phyloP scores from a whole-genome alignment of 2,329 filamentous ascomycete species.

The Fusarium sp. region DNA sequence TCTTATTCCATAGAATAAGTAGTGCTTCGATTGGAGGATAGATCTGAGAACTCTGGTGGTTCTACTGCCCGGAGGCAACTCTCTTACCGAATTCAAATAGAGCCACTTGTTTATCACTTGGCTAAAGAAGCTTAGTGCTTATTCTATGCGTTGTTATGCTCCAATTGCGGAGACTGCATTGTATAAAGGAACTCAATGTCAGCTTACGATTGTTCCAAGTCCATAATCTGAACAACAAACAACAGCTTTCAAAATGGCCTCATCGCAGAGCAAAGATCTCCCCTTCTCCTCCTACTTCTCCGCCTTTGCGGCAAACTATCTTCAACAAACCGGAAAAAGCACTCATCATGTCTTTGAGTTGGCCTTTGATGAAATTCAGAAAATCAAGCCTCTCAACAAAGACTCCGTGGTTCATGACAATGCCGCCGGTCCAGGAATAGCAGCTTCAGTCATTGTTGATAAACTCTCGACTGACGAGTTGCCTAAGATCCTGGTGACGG shows the following conservation, averaged over 20 bases:
- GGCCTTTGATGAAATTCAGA: slow-evolving; percentile 29
- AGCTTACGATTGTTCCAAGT: background rate
- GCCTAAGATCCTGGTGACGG: slow-evolving; percentile 27
- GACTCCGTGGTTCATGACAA: slow-evolving; percentile 48
- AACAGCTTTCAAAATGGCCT: background rate
- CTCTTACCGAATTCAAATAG: too few species aligned
- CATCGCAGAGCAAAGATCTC: slow-evolving; percentile 21
- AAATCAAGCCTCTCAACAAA: slow-evolving; percentile 30
- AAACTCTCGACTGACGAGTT: background rate
- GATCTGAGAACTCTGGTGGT: too few species aligned
- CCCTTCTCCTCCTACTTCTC: slow-evolving; percentile 41
- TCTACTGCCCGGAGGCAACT: too few species aligned
- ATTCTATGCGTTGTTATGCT: background rate
- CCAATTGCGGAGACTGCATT: background rate
- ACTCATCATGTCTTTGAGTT: slow-evolving; percentile 40
- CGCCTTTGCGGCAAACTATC: slow-evolving; percentile 42
- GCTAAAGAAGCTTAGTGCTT: background rate
- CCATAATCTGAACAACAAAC: accelerated
- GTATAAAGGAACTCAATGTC: background rate
- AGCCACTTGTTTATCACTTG: background rate
- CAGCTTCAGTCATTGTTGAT: slow-evolving; percentile 41
- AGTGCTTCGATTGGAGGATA: too few species aligned
- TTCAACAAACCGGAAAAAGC: slow-evolving; percentile 44
- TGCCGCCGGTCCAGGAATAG: slow-evolving; percentile 48
- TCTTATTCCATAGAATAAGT: too few species aligned